Evolutionary conservation across 495 filamentous ascomycete genomes (phyloP).

Genomic region (Xylaria nigripes): DNA sequence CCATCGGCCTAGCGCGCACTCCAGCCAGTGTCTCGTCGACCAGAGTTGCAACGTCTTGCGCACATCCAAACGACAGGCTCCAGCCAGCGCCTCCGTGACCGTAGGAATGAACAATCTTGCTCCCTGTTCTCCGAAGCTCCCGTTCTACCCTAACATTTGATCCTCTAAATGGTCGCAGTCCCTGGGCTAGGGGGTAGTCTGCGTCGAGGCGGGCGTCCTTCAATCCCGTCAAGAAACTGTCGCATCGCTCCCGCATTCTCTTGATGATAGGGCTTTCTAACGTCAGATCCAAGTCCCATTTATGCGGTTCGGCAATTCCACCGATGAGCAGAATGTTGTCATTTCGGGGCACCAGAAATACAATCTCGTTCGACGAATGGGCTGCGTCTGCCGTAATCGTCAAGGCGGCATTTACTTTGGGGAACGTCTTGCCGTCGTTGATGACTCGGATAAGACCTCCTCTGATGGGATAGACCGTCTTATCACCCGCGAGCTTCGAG

Average conservation of each 20-base stretch:
- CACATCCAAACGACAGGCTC: slow-evolving; percentile 40
- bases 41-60: slow-evolving; percentile 29
- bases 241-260: slow-evolving; percentile 39
- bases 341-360: slow-evolving; percentile 45
- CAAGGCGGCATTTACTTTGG: slow-evolving; percentile 37
- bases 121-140: slow-evolving; percentile 28
- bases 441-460: slow-evolving; percentile 43
- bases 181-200: slow-evolving; percentile 41
- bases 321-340: slow-evolving; percentile 43
- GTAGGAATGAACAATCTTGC: slow-evolving; percentile 41
- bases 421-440: slow-evolving; percentile 43
- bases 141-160: slow-evolving; percentile 39
- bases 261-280: slow-evolving; percentile 34
- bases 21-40: slow-evolving; percentile 29
- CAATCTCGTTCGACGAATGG: slow-evolving; percentile 34
- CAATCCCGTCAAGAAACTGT: slow-evolving; percentile 36
- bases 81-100: slow-evolving; percentile 44
- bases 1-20: slow-evolving; percentile 23
- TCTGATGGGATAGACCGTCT: slow-evolving; percentile 35
- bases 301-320: slow-evolving; percentile 32
- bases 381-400: slow-evolving; percentile 33
- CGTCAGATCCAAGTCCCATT: slow-evolving; percentile 36
- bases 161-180: slow-evolving; percentile 34
- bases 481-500: slow-evolving; percentile 29
- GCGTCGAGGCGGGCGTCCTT: slow-evolving; percentile 37